Conservation (phyloP, 768 basidiomycete species). For the Amanita fuliginea region DNA sequence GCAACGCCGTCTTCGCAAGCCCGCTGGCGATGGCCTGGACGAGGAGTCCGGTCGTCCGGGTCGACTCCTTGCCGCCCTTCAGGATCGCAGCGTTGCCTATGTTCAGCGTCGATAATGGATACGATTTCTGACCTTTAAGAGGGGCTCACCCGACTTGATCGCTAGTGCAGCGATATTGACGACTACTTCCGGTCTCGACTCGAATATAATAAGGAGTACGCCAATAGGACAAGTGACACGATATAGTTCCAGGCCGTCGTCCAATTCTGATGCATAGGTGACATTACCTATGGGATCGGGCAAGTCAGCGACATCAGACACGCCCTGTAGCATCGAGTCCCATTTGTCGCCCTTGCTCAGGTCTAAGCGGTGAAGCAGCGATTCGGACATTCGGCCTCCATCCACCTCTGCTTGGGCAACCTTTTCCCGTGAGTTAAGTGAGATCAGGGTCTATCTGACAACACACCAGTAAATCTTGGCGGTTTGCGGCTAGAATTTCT, state of each 20-base stretch:
- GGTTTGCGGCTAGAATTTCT: conserved; percentile 73
- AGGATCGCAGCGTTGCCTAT: conserved; percentile 93
- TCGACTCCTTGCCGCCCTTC: conserved; percentile 96
- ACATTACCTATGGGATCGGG: conserved; percentile 82
- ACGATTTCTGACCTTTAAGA: neutral
- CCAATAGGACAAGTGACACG: conserved; percentile 95
- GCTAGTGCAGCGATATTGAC: conserved; percentile 95
- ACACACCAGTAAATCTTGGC: conserved; percentile 64
- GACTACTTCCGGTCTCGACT: conserved; percentile 94
- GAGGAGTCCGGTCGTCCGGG: conserved; percentile 65
- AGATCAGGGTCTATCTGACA: neutral
- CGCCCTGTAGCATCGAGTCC: conserved; percentile 87
- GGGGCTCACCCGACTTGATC: conserved; percentile 79
- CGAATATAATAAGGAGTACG: conserved; percentile 92
- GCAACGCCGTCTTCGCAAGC: conserved; percentile 60
- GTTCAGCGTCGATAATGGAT: neutral
- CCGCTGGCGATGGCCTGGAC: conserved; percentile 73
- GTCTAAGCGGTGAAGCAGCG: conserved; percentile 82
- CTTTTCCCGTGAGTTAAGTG: conserved; percentile 21
- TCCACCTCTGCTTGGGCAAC: conserved; percentile 71
- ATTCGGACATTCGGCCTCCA: conserved; percentile 72
- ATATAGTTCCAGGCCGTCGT: conserved; percentile 80
- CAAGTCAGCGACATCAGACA: conserved; percentile 76
- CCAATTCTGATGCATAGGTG: conserved; percentile 83
- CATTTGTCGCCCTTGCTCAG: conserved; percentile 76